phyloP scores from a whole-genome alignment of 495 filamentous ascomycete genomes.

The Zalerion maritima region DNA sequence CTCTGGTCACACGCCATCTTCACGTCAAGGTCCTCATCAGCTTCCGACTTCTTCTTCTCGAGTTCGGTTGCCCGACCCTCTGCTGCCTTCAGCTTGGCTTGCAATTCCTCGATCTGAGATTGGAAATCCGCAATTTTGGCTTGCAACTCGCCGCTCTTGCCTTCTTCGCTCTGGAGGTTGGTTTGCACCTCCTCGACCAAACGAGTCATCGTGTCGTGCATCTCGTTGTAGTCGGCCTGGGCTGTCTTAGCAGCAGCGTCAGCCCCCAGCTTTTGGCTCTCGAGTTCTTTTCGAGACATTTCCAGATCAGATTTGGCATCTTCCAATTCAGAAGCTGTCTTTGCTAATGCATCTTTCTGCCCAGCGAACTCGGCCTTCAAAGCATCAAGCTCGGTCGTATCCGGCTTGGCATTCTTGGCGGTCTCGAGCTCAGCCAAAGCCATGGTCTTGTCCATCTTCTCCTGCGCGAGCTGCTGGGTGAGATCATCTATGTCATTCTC shows the following conservation, averaged over 20 bases:
- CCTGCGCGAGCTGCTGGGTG: constrained; percentile 32
- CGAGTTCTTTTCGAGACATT: constrained; percentile 28
- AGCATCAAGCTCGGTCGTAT: constrained; percentile 31
- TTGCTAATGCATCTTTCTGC: neutral
- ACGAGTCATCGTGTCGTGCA: constrained; percentile 34
- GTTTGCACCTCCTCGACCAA: constrained; percentile 31
- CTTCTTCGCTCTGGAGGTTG: too few species aligned
- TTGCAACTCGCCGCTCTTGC: too few species aligned
- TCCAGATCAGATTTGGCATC: constrained; percentile 4
- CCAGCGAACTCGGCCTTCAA: constrained; percentile 23
- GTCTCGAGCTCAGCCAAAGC: constrained; percentile 40
- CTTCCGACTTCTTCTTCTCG: too few species aligned
- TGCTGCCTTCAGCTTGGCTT: constrained; percentile 17
- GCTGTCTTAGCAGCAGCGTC: constrained; percentile 30
- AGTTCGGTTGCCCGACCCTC: constrained; percentile 7
- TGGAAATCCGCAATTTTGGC: constrained; percentile 10
- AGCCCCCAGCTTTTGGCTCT: constrained; percentile 26
- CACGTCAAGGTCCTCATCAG: too few species aligned
- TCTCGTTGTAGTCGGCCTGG: constrained; percentile 37
- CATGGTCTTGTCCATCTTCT: constrained; percentile 40
- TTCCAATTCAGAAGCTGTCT: neutral
- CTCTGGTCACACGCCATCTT: constrained; percentile 20
- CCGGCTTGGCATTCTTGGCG: constrained; percentile 33
- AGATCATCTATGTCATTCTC: constrained; percentile 29
- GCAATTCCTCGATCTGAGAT: constrained; percentile 8